phyloP scores from a whole-genome alignment of 257 asterid genomes.

The Rehmannia glutinosa region DNA sequence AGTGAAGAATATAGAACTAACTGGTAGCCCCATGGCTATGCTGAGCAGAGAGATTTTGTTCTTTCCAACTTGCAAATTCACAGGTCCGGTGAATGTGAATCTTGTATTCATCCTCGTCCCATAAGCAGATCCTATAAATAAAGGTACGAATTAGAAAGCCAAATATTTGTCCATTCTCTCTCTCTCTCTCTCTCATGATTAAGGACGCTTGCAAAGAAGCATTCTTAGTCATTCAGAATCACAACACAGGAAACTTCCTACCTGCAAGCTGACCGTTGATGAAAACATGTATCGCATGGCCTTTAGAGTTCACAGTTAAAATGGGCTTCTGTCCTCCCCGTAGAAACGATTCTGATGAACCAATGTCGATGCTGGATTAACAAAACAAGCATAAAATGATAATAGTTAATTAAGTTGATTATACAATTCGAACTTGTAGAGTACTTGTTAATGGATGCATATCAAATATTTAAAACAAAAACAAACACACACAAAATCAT shows the following conservation, averaged over 20 bases:
- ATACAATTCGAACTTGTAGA: background rate
- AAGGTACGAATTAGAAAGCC: background rate
- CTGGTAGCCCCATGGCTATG: conserved; percentile 67
- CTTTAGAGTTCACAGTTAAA: conserved; percentile 46
- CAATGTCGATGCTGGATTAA: conserved; percentile 42
- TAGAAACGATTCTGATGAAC: conserved; percentile 53
- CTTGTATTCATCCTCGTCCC: conserved; percentile 38
- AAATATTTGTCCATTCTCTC: background rate
- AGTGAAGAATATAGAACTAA: conserved; percentile 25
- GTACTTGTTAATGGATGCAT: background rate
- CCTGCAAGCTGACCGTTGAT: conserved; percentile 53
- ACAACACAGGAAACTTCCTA: conserved; percentile 4
- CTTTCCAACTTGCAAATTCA: conserved; percentile 37
- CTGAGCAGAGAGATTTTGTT: conserved; percentile 55
- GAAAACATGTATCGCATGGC: conserved; percentile 57
- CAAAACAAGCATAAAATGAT: background rate
- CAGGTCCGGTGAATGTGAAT: conserved; percentile 39
- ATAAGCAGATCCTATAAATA: conserved; percentile 48
- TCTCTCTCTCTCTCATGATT: no score
- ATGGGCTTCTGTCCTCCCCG: conserved; percentile 40
- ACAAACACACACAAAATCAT: no score
- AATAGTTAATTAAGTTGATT: background rate
- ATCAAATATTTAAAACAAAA: background rate
- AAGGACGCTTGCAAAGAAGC: background rate
- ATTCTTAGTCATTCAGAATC: no score